Percentiles rank a stretch among this genome's conserved stretches.
Conservation (phyloP, 768 basidiomycete species). For the Collybiopsis confluens region DNA sequence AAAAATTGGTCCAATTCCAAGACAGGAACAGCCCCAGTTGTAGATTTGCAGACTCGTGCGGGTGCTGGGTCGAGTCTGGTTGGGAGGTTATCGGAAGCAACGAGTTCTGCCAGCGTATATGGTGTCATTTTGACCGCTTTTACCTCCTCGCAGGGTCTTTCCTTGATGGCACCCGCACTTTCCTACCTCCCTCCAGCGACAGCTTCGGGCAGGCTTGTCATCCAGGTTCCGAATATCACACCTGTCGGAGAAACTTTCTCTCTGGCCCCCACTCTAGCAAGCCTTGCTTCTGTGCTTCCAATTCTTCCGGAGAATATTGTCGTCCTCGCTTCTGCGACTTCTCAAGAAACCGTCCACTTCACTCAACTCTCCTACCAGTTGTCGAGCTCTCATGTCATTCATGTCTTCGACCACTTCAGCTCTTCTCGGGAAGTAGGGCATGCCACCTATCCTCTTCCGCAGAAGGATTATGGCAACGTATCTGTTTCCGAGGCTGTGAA, state of each 20-base stretch:
- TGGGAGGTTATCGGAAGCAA: slow-evolving; percentile 75
- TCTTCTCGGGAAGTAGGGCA: slow-evolving; percentile 73
- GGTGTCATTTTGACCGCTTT: slow-evolving; percentile 70
- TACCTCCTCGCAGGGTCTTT: slow-evolving; percentile 80
- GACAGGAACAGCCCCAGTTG: slow-evolving; percentile 45
- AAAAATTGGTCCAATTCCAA: slow-evolving; percentile 54
- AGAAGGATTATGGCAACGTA: slow-evolving; percentile 22
- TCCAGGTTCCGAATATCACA: slow-evolving; percentile 80
- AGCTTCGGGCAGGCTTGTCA: slow-evolving; percentile 61
- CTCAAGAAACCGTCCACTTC: slow-evolving; percentile 78
- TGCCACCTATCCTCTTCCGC: slow-evolving; percentile 34
- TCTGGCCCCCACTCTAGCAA: slow-evolving; percentile 74
- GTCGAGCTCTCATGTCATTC: slow-evolving; percentile 66
- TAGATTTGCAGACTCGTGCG: slow-evolving; percentile 74
- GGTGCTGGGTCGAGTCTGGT: slow-evolving; percentile 81
- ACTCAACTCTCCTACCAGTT: slow-evolving; percentile 73
- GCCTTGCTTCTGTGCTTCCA: slow-evolving; percentile 54
- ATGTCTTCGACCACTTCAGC: slow-evolving; percentile 87
- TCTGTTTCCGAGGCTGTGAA: slow-evolving; percentile 46
- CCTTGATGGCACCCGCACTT: slow-evolving; percentile 78
- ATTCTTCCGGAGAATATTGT: slow-evolving; percentile 63
- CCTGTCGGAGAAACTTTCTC: slow-evolving; percentile 60
- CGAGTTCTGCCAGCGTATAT: slow-evolving; percentile 60
- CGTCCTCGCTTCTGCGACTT: slow-evolving; percentile 78
- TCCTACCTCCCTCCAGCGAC: slow-evolving; percentile 63